Conservation (phyloP, 306 rosid species). For the Fragaria vesca region DNA sequence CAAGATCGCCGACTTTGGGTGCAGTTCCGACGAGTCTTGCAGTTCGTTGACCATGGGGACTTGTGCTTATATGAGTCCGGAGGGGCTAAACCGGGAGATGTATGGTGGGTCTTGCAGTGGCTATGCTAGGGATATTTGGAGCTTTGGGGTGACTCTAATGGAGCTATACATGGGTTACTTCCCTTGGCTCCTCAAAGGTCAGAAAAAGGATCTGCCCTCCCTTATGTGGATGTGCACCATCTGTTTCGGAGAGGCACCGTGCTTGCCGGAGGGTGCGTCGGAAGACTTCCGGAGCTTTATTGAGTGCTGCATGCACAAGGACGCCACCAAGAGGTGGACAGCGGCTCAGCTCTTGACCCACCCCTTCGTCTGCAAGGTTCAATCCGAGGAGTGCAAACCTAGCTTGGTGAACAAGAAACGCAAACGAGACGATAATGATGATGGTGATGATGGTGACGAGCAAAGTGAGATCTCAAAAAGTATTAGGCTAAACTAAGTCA, state of each 20-base stretch:
- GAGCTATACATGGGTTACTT: conserved; percentile 86
- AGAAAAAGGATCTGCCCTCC: conserved; percentile 81
- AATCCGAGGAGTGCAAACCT: not conserved
- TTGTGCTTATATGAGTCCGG: conserved; percentile 97
- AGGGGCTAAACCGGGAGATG: conserved; percentile 69
- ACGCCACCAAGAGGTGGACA: conserved; percentile 67
- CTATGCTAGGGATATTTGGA: conserved; percentile 81
- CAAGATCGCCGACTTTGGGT: conserved; percentile 85
- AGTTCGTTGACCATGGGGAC: conserved; percentile 73
- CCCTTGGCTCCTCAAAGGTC: conserved; percentile 70
- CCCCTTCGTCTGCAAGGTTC: conserved; percentile 47
- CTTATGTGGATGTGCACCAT: conserved; percentile 38
- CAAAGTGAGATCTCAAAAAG: not conserved
- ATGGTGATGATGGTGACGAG: not conserved
- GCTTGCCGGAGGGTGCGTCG: conserved; percentile 49
- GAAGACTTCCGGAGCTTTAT: conserved; percentile 51
- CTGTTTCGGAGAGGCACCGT: conserved; percentile 72
- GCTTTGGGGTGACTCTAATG: conserved; percentile 72
- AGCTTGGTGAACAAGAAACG: not conserved
- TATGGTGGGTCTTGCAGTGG: conserved; percentile 77
- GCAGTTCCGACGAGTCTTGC: conserved; percentile 58
- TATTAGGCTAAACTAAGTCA: not conserved
- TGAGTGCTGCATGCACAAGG: conserved; percentile 74
- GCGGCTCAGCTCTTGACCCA: conserved; percentile 63
- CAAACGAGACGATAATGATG: not conserved